Evolutionary conservation across 2,329 filamentous ascomycete species (phyloP).

Genomic region (Pyricularia pennisetigena): DNA sequence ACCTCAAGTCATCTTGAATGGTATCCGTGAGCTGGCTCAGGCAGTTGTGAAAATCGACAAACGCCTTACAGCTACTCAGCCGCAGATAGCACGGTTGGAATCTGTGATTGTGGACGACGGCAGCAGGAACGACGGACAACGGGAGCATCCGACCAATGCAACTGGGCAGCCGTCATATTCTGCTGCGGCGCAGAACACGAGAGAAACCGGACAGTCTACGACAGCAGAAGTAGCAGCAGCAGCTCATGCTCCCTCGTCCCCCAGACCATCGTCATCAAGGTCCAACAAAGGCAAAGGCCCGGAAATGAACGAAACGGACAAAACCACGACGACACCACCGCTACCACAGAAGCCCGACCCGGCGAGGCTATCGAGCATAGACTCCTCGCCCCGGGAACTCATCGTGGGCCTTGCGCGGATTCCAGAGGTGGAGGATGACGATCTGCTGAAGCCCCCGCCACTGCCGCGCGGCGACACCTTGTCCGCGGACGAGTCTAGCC

Average conservation of each 20-base stretch:
- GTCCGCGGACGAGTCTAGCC: slow-evolving; percentile 11
- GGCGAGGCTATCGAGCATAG: neutral
- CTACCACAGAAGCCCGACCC: neutral
- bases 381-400: neutral
- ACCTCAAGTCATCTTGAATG: slow-evolving; percentile 32
- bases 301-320: neutral
- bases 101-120: slow-evolving; percentile 11
- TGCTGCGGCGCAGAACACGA: neutral
- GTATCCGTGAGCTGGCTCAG: slow-evolving; percentile 29
- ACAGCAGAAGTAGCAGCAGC: neutral
- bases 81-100: slow-evolving; percentile 20
- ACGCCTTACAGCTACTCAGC: slow-evolving; percentile 21
- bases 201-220: neutral
- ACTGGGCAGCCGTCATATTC: neutral
- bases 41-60: slow-evolving; percentile 26
- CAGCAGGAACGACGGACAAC: neutral
- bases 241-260: neutral
- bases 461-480: slow-evolving; percentile 1
- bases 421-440: neutral
- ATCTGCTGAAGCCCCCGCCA: slow-evolving; percentile 2
- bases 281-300: neutral
- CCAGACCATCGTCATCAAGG: neutral
- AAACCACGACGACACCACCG: neutral
- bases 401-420: neutral
- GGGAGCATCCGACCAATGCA: neutral